A percentile compares a stretch with the other conserved stretches of the same genome.
These are phyloP conservation scores for Coniochaeta sp. DNA, from an alignment of 2,329 filamentous ascomycete genomes.

Conservation along the genomic window DNA sequence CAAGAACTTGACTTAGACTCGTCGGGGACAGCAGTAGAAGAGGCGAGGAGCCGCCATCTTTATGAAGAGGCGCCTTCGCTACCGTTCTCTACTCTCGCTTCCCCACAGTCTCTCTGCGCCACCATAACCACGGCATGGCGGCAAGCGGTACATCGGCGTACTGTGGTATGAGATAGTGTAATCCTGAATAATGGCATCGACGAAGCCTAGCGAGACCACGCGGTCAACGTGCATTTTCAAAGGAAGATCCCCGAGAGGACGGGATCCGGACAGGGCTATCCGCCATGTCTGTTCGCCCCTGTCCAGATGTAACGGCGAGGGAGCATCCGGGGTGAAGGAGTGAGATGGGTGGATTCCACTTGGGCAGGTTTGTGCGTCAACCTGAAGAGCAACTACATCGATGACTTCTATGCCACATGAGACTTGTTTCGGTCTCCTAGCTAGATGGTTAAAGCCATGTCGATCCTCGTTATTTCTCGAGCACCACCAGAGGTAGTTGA, in stretches of 20 bases:
- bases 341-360: neutral
- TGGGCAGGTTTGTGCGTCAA: neutral
- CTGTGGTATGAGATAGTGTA: neutral
- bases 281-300: neutral
- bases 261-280: neutral
- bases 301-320: slow-evolving; percentile 3
- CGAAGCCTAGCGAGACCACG: neutral
- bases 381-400: neutral
- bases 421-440: neutral
- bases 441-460: neutral
- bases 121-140: neutral
- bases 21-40: neutral
- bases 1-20: neutral
- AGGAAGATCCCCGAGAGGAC: neutral
- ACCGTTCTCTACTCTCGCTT: neutral
- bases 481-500: neutral
- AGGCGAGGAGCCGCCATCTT: neutral
- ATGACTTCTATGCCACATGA: neutral
- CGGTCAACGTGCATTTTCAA: neutral
- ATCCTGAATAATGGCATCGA: neutral
- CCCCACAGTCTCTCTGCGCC: neutral
- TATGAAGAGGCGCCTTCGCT: neutral
- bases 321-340: slow-evolving; percentile 8
- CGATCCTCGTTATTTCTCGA: neutral
- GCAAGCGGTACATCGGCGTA: neutral